Percentiles rank a stretch among this genome's conserved stretches.
Evolutionary conservation across 1,284 basidiomycete genomes (phyloP).

Genomic region (Ceratobasidium papillatum): DNA sequence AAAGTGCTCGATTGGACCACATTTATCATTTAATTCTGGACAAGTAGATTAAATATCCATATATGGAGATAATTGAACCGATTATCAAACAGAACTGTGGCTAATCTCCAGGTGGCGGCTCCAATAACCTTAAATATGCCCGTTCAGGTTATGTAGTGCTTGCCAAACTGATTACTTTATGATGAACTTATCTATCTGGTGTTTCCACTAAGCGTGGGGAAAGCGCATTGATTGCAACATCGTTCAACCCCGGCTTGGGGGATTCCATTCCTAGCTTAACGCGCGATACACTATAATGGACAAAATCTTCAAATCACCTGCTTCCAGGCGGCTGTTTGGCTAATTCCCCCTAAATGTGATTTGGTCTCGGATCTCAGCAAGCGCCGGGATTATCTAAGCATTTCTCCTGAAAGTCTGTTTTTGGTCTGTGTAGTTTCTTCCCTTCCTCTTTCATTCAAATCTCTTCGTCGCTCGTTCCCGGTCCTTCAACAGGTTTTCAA

Average conservation of each 20-base stretch:
- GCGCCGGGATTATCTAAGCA: slow-evolving; percentile 6
- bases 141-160: not conserved
- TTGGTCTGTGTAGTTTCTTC: not conserved
- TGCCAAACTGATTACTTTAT: too few species aligned
- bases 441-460: not conserved
- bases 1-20: not conserved
- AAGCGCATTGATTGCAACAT: too few species aligned
- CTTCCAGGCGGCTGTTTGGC: not conserved
- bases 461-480: not conserved
- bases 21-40: too few species aligned
- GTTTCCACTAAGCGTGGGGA: too few species aligned
- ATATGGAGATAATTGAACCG: not conserved
- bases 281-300: not conserved
- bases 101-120: not conserved
- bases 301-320: not conserved
- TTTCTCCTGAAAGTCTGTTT: not conserved
- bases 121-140: not conserved
- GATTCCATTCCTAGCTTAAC: not conserved
- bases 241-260: too few species aligned
- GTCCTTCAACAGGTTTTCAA: not conserved
- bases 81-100: not conserved
- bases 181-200: too few species aligned
- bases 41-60: not conserved
- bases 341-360: not conserved
- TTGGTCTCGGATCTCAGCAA: not conserved